Evolutionary conservation across 1,284 basidiomycete genomes (phyloP), one percentile per base, ranked within the genome.

Genomic region (Pterula multifida): DNA sequence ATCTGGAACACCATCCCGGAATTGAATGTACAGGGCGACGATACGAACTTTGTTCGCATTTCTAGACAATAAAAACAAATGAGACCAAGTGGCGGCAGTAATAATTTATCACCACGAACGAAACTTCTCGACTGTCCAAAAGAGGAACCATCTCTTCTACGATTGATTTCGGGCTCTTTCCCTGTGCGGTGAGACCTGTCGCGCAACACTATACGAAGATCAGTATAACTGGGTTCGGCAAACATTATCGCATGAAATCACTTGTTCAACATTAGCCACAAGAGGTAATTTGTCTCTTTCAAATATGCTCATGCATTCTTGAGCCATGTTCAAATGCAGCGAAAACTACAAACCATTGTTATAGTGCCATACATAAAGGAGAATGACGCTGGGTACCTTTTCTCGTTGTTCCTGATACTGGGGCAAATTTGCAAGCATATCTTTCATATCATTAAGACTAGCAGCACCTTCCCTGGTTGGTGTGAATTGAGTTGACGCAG

Each of bases 91-190:
- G n/a, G n/a, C n/a, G n/a, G n/a, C n/a, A 50, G 15, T 46, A 15
- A n/a, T n/a, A n/a, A n/a, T n/a, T n/a, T n/a, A n/a, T n/a, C n/a
- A n/a, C 35, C 15, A 63, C 79, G 60, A 64, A 90, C 90, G 81
- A 72, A 50, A 98, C 79, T 21, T 86, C 78, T 45, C 81, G 75
- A 62, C 89, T 86, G 62, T 96, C 96, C 25, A 99, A 72, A 23
- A 98, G 66, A 0, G 95, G 93, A 0, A 99, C 95, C 94, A 99
- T 98, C 64, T 99, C 93, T 65, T 98, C 96, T 1, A 99, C 93
- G 2, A 99, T 69, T 0, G 79, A 80, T 62, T 95, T 96, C 0
- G 94, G 94, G 21, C 80, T 75, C 68, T 95, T 95, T 1, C 91
- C 92, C 59, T 95, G 90, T 0, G 86, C 70, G 1, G 88, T 96